A percentile compares a stretch with the other conserved stretches of the same genome.
phyloP scores from a whole-genome alignment of 371 early-diverging fungal genomes.

The Mucor plumbeus region DNA sequence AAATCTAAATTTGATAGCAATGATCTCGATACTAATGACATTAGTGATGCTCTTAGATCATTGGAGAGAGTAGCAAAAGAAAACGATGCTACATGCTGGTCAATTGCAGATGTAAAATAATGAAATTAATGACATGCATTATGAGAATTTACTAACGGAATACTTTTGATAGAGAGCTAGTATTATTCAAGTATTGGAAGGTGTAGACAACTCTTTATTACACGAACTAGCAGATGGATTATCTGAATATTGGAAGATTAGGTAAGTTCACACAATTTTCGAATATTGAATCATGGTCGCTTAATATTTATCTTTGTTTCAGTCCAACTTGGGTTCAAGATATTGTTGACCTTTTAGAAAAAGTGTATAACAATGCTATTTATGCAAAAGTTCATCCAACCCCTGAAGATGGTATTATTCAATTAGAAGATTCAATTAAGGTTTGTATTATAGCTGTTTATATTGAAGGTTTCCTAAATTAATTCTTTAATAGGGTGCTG shows the following conservation, averaged over 20 bases:
- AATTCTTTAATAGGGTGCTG: slow-evolving; percentile 31
- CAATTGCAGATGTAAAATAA: slow-evolving; percentile 40
- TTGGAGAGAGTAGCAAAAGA: slow-evolving; percentile 36
- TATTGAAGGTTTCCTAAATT: not conserved
- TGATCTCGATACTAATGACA: slow-evolving; percentile 40
- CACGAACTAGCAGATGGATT: slow-evolving; percentile 24
- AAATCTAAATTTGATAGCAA: slow-evolving; percentile 45
- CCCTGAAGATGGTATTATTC: slow-evolving; percentile 18
- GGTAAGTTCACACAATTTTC: slow-evolving; percentile 4
- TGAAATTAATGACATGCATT: not conserved
- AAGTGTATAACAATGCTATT: slow-evolving; percentile 32
- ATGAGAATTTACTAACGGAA: no score
- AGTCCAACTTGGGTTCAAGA: slow-evolving; percentile 35
- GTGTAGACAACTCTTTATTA: slow-evolving; percentile 25
- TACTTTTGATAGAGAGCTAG: not conserved
- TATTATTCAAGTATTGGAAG: slow-evolving; percentile 26
- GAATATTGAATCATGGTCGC: not conserved
- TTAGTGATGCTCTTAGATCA: slow-evolving; percentile 37
- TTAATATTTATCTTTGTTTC: not conserved
- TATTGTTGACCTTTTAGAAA: slow-evolving; percentile 27
- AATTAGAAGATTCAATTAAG: slow-evolving; percentile 35
- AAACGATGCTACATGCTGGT: slow-evolving; percentile 35
- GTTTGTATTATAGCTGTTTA: slow-evolving; percentile 10
- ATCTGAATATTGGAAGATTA: slow-evolving; percentile 39
- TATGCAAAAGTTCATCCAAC: slow-evolving; percentile 28